Evolutionary conservation across 2,329 filamentous ascomycete species (phyloP), one percentile per base, ranked within the genome.

Genomic region (Huntiella moniliformis): DNA sequence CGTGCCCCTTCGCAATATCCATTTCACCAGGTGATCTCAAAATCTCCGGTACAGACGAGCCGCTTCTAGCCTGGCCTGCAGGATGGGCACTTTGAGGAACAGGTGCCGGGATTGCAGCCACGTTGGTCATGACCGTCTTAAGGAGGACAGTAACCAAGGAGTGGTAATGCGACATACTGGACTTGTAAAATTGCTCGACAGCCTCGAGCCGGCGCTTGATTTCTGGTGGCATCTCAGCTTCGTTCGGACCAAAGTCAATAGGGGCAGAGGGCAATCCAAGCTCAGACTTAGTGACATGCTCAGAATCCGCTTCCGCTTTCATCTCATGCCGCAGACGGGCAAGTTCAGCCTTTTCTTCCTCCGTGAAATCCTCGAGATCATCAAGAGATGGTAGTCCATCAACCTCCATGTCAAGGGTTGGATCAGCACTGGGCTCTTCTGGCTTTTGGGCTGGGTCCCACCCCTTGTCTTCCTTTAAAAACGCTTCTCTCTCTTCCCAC

Each of bases 101-200:
- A 28, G 47, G 47, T 11, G 40, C 44, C 8, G 47, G 47, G 7
- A 91, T 71, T n/a, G 84, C 79, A 22, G 84, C 91, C 40, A 95
- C 85, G 56, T 92, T 92, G 34, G 79, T 73, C 50, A 96, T 64
- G 37, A 96, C 79, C 11, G 86, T 82, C 59, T 91, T 93, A 53
- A 96, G 71, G 35, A 96, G 70, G 4, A 96, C 87, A 54, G 96
- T 93, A 3, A 94, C 81, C 11, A 96, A 66, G 1, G 88, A 96
- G 58, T 96, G 91, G 12, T 98, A 64, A 59, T 93, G 79, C 1
- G 88, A 84, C 44, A 98, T 65, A 1, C 82, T 75, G 51, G 80
- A 69, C 60, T 91, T 83, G 57, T 96, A 98, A 56, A 92, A 92
- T 5, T 68, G 64, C 57, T 95, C 85, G 11, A 96, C 76, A 1